A percentile compares a stretch with the other conserved stretches of the same genome.
Conservation (phyloP, 2,329 filamentous ascomycete species). For the Fusarium sambucinum region DNA sequence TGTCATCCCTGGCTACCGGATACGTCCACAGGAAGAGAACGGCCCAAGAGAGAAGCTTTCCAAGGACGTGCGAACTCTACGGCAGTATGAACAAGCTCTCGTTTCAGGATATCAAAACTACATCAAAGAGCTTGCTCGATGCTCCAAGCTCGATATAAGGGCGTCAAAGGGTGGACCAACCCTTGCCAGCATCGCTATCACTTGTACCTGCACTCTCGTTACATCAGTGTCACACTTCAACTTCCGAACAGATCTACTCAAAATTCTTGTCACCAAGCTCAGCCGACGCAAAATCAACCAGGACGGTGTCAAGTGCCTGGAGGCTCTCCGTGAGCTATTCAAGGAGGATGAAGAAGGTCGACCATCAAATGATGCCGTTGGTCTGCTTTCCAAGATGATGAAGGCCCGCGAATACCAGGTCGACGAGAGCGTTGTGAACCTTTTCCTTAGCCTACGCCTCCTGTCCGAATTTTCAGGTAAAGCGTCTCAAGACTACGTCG, state of each 20-base stretch:
- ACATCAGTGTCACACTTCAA: slow-evolving; percentile 95
- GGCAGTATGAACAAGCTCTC: slow-evolving; percentile 88
- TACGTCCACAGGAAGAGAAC: slow-evolving; percentile 83
- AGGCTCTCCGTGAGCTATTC: slow-evolving; percentile 85
- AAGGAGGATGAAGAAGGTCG: slow-evolving; percentile 89
- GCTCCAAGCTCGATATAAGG: slow-evolving; percentile 69
- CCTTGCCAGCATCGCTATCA: slow-evolving; percentile 81
- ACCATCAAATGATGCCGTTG: slow-evolving; percentile 86
- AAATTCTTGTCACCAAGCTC: slow-evolving; percentile 87
- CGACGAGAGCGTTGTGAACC: slow-evolving; percentile 87
- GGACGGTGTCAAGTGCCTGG: slow-evolving; percentile 81
- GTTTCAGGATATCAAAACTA: slow-evolving; percentile 88
- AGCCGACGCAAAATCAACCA: slow-evolving; percentile 77
- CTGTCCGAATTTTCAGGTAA: slow-evolving; percentile 89
- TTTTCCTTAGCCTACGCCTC: slow-evolving; percentile 89
- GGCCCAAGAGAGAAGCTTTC: slow-evolving; percentile 83
- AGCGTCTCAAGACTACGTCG: slow-evolving; percentile 81
- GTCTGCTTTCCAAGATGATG: slow-evolving; percentile 93
- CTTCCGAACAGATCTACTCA: slow-evolving; percentile 87
- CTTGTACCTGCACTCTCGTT: slow-evolving; percentile 85
- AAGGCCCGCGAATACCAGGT: slow-evolving; percentile 85
- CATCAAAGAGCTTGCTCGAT: slow-evolving; percentile 77
- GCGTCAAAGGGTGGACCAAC: slow-evolving; percentile 57
- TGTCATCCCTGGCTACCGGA: slow-evolving; percentile 94
- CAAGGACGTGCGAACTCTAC: slow-evolving; percentile 87